Evolutionary conservation across 164 flowering plant species (phyloP), one percentile per base, ranked within the genome.

Genomic region (Amborella trichopoda): DNA sequence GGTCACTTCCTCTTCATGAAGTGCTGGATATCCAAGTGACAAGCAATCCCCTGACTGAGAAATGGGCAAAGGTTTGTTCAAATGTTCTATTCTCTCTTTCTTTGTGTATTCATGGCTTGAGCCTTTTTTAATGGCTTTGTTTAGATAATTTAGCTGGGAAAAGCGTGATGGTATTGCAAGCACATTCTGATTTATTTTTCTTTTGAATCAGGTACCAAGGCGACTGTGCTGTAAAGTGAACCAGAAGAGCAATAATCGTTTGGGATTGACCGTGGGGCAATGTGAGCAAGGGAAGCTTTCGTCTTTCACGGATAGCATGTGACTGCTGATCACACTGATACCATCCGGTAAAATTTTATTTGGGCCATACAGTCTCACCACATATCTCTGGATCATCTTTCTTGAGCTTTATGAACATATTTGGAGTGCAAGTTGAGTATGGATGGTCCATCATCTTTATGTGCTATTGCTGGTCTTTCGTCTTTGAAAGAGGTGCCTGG

Each of bases 11-110:
- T 13, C 50, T 78, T 64, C 67, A 16, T 19, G 25, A 58, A 23
- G 77, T 73, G 53, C 52, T 64, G 42, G 56, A 30, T 23, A 66
- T 78, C 23, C 57, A 53, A 49, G 79, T 78, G 16, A 21, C 66
- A 40, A 77, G 60, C 13, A 45, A 61, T 51, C 72, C 81, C 20
- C 54, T 64, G 18, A 60, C 54, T 48, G 56, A 66, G 61, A 69
- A 62, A 8, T 78, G 85, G 85, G 79, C 70, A 57, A 23, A 64
- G 80, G 84, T 77, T 51, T 30, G 68, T 52, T 36, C 58, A n/a
- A n/a, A n/a, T n/a, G n/a, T n/a, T n/a, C n/a, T n/a, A n/a, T n/a
- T n/a, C n/a, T n/a, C n/a, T 32, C 28, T 40, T 23, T 13, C 5
- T 9, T 23, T 34, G 20, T 26, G 12, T 11, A 20, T 13, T 21